Evolutionary conservation across 2,329 filamentous ascomycete species (phyloP), one percentile per base, ranked within the genome.

Genomic region (Tolypocladium pustulatum): DNA sequence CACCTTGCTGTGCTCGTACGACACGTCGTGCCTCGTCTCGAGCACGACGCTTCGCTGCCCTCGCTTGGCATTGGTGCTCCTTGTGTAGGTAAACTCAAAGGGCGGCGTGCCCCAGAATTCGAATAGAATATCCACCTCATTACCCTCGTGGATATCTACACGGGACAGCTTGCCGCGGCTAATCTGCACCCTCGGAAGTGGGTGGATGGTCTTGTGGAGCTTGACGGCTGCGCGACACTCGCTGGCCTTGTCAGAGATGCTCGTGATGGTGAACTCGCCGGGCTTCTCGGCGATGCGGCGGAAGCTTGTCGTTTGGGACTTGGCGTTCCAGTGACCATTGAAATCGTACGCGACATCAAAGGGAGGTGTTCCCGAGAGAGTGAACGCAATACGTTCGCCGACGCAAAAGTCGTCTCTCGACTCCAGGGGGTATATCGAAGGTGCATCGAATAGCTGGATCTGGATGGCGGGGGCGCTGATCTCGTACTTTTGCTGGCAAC

Each of bases 71-170:
- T 96, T 96, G 52, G 90, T 90, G 73, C 88, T 94, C 61, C 94
- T 83, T 25, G 91, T 97, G 72, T 96, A 97, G 59, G 93, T 97
- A 70, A 97, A 99, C 74, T 97, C 94, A 68, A 99, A 99, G 1
- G 94, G 94, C 61, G 94, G 91, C 7, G 90, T 92, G 59, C 95
- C 94, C 78, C 89, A 92, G 75, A 99, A 99, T 67, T 96, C 90
- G 66, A 99, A 97, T 9, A 91, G 77, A 57, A 99, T 91, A 69
- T 97, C 90, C 0, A 94, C 91, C 70, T 95, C 89, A 61, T 91
- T 91, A 65, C 94, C 94, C 76, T 99, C 93, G 71, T 97, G 95
- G 62, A 99, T 99, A 69, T 97, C 94, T 40, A 95, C 87, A 64
- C 89, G 85, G 8, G 86, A 84, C 60, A 90, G 86, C 61, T 83